Conservation (phyloP, 495 filamentous ascomycete species). For the Podospora comata region DNA sequence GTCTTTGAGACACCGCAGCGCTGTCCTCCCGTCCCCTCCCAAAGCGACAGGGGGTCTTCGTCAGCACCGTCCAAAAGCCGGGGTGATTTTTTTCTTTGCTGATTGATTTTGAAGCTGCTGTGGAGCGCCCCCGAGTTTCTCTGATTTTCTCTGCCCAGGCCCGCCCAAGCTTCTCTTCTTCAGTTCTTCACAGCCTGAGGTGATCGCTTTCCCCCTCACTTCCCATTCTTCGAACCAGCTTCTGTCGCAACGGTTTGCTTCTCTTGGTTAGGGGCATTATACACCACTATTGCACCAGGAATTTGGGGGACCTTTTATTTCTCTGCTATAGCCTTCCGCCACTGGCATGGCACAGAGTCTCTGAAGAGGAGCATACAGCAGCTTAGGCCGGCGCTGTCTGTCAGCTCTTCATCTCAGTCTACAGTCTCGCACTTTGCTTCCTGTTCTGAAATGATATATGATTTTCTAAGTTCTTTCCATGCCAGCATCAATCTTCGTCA, state of each 20-base stretch:
- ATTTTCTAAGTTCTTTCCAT: no score
- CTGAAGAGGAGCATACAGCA: background rate
- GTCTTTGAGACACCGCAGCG: conserved; percentile 23
- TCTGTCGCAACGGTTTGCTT: background rate
- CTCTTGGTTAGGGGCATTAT: background rate
- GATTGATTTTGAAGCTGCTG: background rate
- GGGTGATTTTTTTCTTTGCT: conserved; percentile 4
- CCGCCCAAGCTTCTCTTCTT: background rate
- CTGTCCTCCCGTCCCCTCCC: conserved; percentile 1
- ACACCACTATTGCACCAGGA: background rate
- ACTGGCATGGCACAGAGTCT: background rate
- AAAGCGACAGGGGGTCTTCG: conserved; percentile 23
- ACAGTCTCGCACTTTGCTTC: no score
- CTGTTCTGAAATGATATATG: no score
- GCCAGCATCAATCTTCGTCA: no score
- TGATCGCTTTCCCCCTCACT: background rate
- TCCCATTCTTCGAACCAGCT: background rate
- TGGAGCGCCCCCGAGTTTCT: background rate
- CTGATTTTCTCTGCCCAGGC: background rate
- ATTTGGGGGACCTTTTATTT: background rate
- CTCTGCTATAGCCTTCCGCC: no score
- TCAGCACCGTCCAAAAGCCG: conserved; percentile 1
- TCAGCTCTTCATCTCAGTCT: no score
- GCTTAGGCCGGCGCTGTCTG: no score
- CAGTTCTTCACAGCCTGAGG: background rate